A percentile compares a stretch with the other conserved stretches of the same genome.
These are phyloP conservation scores for Penicillium antarcticum DNA, from an alignment of 495 filamentous ascomycete species.

Conservation along the genomic window DNA sequence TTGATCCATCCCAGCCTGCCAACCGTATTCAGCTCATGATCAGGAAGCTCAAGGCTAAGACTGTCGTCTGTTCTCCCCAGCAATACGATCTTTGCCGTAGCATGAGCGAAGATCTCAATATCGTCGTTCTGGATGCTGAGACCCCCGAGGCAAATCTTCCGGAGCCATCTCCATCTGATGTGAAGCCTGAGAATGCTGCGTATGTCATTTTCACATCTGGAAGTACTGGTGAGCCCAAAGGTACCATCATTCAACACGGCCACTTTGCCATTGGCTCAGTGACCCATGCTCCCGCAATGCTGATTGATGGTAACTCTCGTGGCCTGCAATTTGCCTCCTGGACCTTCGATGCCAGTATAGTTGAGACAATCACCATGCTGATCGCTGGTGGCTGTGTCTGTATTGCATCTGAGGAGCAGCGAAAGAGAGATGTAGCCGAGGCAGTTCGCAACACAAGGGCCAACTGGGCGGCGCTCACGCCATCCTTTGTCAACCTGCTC, in stretches of 20 bases:
- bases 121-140: slow-evolving; percentile 3
- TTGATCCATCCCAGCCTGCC: slow-evolving; percentile 48
- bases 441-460: slow-evolving; percentile 32
- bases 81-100: slow-evolving; percentile 7
- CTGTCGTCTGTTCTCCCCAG: slow-evolving; percentile 22
- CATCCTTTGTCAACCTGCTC: slow-evolving; percentile 36
- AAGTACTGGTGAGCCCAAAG: slow-evolving; percentile 36
- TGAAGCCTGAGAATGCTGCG: slow-evolving; percentile 9
- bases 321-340: slow-evolving; percentile 44
- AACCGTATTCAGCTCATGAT: slow-evolving; percentile 47
- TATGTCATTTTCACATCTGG: slow-evolving; percentile 40
- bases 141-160: not conserved
- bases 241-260: slow-evolving; percentile 27
- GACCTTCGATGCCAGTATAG: slow-evolving; percentile 39
- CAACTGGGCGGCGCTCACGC: slow-evolving; percentile 38
- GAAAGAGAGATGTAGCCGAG: slow-evolving; percentile 30
- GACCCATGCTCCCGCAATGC: slow-evolving; percentile 23
- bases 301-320: slow-evolving; percentile 29
- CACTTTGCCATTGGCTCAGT: slow-evolving; percentile 18
- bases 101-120: slow-evolving; percentile 8
- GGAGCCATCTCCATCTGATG: not conserved
- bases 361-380: slow-evolving; percentile 38
- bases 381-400: slow-evolving; percentile 41
- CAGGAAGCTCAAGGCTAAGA: slow-evolving; percentile 25
- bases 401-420: slow-evolving; percentile 35